Base-by-base conservation (phyloP, 495 filamentous ascomycete species). In the Podospora pseudocomata region DNA sequence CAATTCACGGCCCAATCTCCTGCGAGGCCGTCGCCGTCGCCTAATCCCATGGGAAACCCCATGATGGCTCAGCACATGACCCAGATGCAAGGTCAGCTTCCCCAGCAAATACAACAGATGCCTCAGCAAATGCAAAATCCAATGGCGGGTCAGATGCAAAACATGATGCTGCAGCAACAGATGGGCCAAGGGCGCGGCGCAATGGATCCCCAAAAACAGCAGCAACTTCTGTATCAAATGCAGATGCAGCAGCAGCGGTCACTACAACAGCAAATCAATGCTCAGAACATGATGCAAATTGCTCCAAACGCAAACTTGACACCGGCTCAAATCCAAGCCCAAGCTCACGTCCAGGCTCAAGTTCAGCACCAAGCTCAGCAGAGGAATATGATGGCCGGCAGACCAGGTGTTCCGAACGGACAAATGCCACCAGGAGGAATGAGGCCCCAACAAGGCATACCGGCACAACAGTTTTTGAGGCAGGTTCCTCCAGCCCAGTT, bases 161-260 rank as follows among this genome's bases (percentile, higher is more conserved):
- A 76, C 32, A 81, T 78, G 32, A 81, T 84, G 73, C 74, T 75
- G 58, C 67, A 70, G 55, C 84, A 89, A 71, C 86, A 87, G 67
- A 81, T 83, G 63, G 85, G 86, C 68, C 84, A 83, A 67, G 82
- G 77, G 15, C 81, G 80, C 5, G 83, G 81, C 54, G 78, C 82
- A 44, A 76, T 82, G 18, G 85, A 88, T 55, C 55, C 55, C 3
- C 39, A 49, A 49, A 58, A 58, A 58, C 86, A 88, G 57, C 83
- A 85, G 65, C 85, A 84, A 72, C 75, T 84, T 70, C 62, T 87
- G 63, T 88, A 89, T 62, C 88, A 90, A 66, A 87, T 91, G 83
- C 89, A 87, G 67, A 77, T 88, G 6, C 82, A 87, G 65, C 91
- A 93, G 70, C 91, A 94, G 69, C 81, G 86, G 56, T 9, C 39